Evolutionary conservation across 202 grass and related monocot species (phyloP).

Genomic region (Dendrocalamus latiflorus): DNA sequence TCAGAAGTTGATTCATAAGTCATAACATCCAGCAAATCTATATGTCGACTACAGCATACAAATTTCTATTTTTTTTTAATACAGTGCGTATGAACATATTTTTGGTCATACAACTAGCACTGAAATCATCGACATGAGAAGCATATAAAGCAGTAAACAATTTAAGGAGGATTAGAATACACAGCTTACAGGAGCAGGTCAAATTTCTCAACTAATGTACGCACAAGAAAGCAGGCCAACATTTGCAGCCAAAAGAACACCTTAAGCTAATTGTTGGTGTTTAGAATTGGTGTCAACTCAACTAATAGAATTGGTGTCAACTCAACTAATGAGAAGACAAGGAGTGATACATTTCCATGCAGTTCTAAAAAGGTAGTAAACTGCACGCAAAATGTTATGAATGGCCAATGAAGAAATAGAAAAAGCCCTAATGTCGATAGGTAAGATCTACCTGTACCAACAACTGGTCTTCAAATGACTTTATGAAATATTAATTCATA

Average conservation of each 20-base stretch:
- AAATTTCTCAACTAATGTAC: background rate
- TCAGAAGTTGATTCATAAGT: background rate
- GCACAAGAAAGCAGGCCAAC: background rate
- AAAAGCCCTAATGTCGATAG: background rate
- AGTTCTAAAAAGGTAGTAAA: slow-evolving; percentile 3
- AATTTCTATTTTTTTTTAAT: background rate
- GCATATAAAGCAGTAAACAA: background rate
- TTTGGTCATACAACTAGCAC: background rate
- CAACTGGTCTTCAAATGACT: background rate
- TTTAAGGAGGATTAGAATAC: background rate
- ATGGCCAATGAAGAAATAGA: background rate
- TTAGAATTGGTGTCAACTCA: background rate
- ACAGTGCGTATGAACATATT: background rate
- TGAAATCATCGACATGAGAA: background rate
- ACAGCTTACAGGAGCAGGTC: background rate
- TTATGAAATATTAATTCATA: background rate
- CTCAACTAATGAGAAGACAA: background rate
- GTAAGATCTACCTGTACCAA: background rate
- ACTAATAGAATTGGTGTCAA: background rate
- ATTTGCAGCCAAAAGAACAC: background rate
- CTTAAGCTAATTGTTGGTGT: background rate
- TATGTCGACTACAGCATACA: background rate
- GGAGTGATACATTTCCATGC: background rate
- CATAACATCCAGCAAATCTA: background rate
- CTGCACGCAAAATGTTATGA: background rate